Conservation (phyloP, 805 yeast species). For the Metschnikowia cubensis region DNA sequence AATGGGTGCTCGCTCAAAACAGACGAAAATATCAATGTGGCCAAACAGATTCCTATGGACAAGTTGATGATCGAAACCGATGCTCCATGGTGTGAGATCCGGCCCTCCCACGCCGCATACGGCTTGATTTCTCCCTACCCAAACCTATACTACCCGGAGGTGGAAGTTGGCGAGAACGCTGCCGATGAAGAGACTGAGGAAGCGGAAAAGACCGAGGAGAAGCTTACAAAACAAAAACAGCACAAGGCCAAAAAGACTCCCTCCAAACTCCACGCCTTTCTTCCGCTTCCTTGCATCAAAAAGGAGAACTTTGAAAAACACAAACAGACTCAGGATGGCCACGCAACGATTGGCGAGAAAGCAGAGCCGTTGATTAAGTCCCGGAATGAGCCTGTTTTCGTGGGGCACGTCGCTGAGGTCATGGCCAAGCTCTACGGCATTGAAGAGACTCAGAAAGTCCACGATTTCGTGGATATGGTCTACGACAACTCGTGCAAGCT, state of each 20-base stretch:
- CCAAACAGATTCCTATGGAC: constrained; percentile 61
- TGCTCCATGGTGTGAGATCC: constrained; percentile 97
- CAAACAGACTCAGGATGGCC: constrained; percentile 18
- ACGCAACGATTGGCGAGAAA: constrained; percentile 22
- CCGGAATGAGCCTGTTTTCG: constrained; percentile 88
- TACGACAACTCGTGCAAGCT: constrained; percentile 34
- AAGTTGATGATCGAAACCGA: constrained; percentile 85
- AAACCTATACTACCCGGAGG: constrained; percentile 49
- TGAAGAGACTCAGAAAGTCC: constrained; percentile 25
- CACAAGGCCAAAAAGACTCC: constrained; percentile 5
- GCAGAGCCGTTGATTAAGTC: constrained; percentile 61
- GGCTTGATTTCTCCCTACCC: constrained; percentile 53
- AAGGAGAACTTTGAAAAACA: constrained; percentile 53
- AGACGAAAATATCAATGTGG: constrained; percentile 67
- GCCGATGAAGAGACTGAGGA: no score
- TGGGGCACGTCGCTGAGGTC: constrained; percentile 71
- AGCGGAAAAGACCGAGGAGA: background rate
- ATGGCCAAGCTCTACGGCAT: constrained; percentile 31
- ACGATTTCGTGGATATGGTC: constrained; percentile 31
- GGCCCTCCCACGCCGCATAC: constrained; percentile 76
- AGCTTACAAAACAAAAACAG: background rate
- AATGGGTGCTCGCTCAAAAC: constrained; percentile 92
- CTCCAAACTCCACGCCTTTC: constrained; percentile 42
- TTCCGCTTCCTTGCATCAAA: constrained; percentile 64
- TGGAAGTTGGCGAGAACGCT: constrained; percentile 1